These are phyloP conservation scores for Tulasnella calospora DNA, from an alignment of 768 basidiomycete genomes.

Conservation along the genomic window DNA sequence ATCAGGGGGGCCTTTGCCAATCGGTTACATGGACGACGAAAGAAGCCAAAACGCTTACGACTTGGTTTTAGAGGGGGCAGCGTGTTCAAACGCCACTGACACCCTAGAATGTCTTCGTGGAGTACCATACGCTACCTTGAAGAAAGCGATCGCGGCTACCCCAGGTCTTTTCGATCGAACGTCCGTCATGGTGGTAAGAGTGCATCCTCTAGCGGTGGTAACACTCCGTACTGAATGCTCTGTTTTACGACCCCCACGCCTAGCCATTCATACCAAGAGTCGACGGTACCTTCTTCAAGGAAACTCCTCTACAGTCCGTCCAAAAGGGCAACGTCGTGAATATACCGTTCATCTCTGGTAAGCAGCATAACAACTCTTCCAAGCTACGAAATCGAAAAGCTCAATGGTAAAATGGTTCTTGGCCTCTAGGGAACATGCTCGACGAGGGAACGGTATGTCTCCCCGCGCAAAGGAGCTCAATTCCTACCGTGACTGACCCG, in stretches of 20 bases:
- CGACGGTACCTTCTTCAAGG: conserved; percentile 41
- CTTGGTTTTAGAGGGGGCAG: conserved; percentile 17
- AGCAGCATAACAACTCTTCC: background rate
- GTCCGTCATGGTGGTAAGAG: background rate
- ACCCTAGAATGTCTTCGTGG: conserved; percentile 31
- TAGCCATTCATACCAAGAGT: conserved; percentile 41
- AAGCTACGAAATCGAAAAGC: too few relatives aligned
- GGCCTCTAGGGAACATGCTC: conserved; percentile 26
- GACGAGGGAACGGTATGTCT: conserved; percentile 31
- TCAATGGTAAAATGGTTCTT: background rate
- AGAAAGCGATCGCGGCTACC: conserved; percentile 24
- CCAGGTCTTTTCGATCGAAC: conserved; percentile 22
- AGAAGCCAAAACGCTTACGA: conserved; percentile 14
- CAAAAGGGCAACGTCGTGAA: conserved; percentile 38
- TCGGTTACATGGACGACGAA: background rate
- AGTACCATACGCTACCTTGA: conserved; percentile 22
- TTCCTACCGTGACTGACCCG: background rate
- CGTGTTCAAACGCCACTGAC: conserved; percentile 24
- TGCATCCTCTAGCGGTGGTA: background rate
- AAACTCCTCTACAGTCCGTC: conserved; percentile 36
- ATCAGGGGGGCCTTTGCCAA: conserved; percentile 8
- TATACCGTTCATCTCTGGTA: conserved; percentile 28
- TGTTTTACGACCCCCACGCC: conserved; percentile 22
- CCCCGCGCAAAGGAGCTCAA: background rate
- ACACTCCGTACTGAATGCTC: conserved; percentile 8